phyloP scores from a whole-genome alignment of 2,329 filamentous ascomycete species.

The Talaromyces sp. region DNA sequence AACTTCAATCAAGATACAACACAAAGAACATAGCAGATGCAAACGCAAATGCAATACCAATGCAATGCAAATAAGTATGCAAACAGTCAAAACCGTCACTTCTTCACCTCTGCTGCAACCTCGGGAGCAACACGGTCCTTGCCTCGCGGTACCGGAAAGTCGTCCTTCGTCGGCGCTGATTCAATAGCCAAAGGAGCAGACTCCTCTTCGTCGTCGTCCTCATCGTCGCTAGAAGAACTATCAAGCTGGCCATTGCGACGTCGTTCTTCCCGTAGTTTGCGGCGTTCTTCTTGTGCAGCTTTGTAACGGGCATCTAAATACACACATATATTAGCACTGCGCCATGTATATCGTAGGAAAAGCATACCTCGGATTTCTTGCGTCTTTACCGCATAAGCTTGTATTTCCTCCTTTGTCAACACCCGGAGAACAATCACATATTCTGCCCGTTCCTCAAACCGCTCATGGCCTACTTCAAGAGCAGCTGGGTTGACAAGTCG shows the following conservation, averaged over 20 bases:
- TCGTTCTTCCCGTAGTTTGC: slow-evolving; percentile 45
- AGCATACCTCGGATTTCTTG: slow-evolving; percentile 73
- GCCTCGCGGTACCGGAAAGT: slow-evolving; percentile 15
- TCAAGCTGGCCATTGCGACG: slow-evolving; percentile 37
- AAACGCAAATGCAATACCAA: neutral
- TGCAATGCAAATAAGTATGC: neutral
- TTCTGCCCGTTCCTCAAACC: slow-evolving; percentile 87
- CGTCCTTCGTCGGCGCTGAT: slow-evolving; percentile 26
- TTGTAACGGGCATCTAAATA: slow-evolving; percentile 37
- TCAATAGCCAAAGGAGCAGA: slow-evolving; percentile 34
- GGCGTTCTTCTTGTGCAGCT: slow-evolving; percentile 37
- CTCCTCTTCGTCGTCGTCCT: slow-evolving; percentile 37
- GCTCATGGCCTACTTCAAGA: slow-evolving; percentile 79
- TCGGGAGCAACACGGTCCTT: slow-evolving; percentile 15
- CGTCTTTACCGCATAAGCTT: slow-evolving; percentile 79
- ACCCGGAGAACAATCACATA: slow-evolving; percentile 92
- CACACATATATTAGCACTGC: neutral
- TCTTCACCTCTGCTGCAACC: slow-evolving; percentile 10
- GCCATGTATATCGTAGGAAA: neutral
- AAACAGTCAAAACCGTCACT: neutral
- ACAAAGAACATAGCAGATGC: neutral
- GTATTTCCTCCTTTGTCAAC: slow-evolving; percentile 83
- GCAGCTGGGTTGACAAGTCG: slow-evolving; percentile 87
- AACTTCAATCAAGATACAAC: neutral
- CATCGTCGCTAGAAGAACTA: slow-evolving; percentile 29